phyloP scores from a whole-genome alignment of 2,329 filamentous ascomycete genomes.

The Albifimbria verrucaria region DNA sequence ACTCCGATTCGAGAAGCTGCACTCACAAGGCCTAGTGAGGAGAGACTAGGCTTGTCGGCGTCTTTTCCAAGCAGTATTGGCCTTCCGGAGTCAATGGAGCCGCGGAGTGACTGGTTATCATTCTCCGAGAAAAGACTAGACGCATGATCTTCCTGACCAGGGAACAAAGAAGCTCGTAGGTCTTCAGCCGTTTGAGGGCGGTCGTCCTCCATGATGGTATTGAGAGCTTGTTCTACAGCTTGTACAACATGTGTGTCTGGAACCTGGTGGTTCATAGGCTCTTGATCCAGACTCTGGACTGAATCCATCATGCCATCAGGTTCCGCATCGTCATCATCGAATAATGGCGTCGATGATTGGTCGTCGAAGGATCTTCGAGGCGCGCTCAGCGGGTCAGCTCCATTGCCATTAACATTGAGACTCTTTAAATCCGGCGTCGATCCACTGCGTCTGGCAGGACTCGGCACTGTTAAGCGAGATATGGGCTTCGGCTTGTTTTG shows the following conservation, averaged over 20 bases:
- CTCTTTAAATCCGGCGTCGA: slow-evolving; percentile 47
- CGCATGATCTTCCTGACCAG: slow-evolving; percentile 27
- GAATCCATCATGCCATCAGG: slow-evolving; percentile 69
- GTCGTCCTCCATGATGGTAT: slow-evolving; percentile 84
- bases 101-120: slow-evolving; percentile 59
- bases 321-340: slow-evolving; percentile 80
- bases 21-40: slow-evolving; percentile 87
- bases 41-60: slow-evolving; percentile 75
- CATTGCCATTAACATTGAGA: slow-evolving; percentile 32
- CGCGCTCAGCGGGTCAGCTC: slow-evolving; percentile 35
- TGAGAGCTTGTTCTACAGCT: slow-evolving; percentile 88
- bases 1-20: slow-evolving; percentile 85
- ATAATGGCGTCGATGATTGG: slow-evolving; percentile 48
- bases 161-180: slow-evolving; percentile 64
- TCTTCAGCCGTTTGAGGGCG: slow-evolving; percentile 62
- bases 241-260: slow-evolving; percentile 81
- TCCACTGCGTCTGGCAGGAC: slow-evolving; percentile 36
- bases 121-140: slow-evolving; percentile 49
- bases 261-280: slow-evolving; percentile 47
- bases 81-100: slow-evolving; percentile 55
- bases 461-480: slow-evolving; percentile 35
- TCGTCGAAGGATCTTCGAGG: slow-evolving; percentile 71
- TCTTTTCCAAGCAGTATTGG: slow-evolving; percentile 36
- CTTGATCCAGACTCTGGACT: slow-evolving; percentile 74
- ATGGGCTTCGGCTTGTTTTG: slow-evolving; percentile 41